A percentile compares a stretch with the other conserved stretches of the same genome.
Evolutionary conservation across 768 basidiomycete species (phyloP).

Genomic region (Leccinum olivaceopallidum): DNA sequence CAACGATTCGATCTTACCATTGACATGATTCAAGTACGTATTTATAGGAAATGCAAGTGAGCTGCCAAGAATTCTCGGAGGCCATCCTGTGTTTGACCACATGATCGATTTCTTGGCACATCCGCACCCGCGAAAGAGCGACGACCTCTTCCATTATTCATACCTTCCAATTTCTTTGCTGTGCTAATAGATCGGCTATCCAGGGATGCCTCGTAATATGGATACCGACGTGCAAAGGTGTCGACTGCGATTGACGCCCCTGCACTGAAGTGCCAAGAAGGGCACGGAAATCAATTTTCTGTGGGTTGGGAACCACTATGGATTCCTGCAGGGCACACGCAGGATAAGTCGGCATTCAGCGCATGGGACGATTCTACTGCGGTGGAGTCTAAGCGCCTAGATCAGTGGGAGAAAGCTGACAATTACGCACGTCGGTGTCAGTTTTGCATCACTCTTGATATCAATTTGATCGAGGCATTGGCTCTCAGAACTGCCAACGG

Average conservation of each 20-base stretch:
- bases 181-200: background rate
- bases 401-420: background rate
- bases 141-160: background rate
- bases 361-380: background rate
- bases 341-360: background rate
- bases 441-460: background rate
- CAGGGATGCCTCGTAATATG: background rate
- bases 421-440: background rate
- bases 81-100: constrained; percentile 2
- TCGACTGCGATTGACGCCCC: background rate
- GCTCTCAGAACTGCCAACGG: background rate
- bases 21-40: background rate
- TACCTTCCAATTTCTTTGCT: background rate
- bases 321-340: background rate
- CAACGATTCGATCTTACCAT: background rate
- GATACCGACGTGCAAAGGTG: background rate
- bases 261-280: background rate
- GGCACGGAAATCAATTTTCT: background rate
- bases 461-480: background rate
- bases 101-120: background rate
- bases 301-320: background rate
- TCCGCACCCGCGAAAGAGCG: background rate
- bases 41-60: background rate
- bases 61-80: background rate
- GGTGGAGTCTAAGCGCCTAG: background rate